A percentile compares a stretch with the other conserved stretches of the same genome.
These are phyloP conservation scores for Rhytidhysteron rufulum DNA, from an alignment of 2,329 filamentous ascomycete species.

Conservation along the genomic window DNA sequence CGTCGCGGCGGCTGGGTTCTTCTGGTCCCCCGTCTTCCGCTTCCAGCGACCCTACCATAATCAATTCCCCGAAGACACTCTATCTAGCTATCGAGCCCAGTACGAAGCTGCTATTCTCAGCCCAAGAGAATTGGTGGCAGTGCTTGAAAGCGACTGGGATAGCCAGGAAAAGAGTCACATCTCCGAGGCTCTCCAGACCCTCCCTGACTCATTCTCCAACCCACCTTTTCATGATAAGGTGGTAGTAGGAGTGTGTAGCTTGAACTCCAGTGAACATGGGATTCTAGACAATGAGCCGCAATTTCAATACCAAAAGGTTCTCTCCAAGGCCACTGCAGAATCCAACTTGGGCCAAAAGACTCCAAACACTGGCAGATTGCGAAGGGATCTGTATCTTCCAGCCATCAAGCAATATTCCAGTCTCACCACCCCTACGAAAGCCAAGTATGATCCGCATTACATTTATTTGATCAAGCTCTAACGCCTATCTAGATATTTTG, in stretches of 20 bases:
- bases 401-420: conserved; percentile 15
- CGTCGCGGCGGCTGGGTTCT: conserved; percentile 27
- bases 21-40: conserved; percentile 24
- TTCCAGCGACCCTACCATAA: conserved; percentile 21
- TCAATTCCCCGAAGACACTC: conserved; percentile 19
- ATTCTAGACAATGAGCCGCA: no score
- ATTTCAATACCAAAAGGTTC: no score
- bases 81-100: conserved; percentile 13
- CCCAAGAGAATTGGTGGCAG: conserved; percentile 13
- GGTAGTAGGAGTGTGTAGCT: conserved; percentile 23
- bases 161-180: conserved; percentile 6
- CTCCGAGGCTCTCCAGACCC: conserved; percentile 19
- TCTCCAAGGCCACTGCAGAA: no score
- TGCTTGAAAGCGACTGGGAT: conserved; percentile 10
- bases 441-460: conserved; percentile 12
- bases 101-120: conserved; percentile 14
- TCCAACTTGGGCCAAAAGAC: no score
- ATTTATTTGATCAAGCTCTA: neutral
- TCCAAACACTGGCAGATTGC: no score
- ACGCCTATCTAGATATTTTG: conserved; percentile 10
- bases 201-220: no score
- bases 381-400: conserved; percentile 16
- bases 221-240: no score
- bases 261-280: no score
- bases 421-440: conserved; percentile 19